Conservation (phyloP, 345 rosid genomes). For the Geranium brycei region DNA sequence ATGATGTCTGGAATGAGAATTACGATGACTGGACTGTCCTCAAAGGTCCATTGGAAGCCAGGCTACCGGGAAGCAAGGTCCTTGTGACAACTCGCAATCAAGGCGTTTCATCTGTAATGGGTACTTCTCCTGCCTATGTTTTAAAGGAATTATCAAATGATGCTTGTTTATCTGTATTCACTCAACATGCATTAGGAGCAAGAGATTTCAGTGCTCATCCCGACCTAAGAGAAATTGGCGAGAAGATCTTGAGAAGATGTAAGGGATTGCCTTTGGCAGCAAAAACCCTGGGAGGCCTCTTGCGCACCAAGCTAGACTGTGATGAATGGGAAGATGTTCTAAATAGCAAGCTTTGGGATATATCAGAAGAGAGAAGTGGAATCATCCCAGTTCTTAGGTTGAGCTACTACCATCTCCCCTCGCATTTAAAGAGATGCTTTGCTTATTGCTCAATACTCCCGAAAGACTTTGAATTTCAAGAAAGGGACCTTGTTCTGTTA, state of each 20-base stretch:
- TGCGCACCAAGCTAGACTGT: conserved; percentile 2
- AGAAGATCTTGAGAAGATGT: conserved; percentile 8
- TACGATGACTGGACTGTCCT: conserved; percentile 7
- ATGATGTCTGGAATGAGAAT: conserved; percentile 30
- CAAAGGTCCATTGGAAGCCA: conserved; percentile 1
- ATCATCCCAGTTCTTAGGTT: conserved; percentile 10
- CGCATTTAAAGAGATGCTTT: conserved; percentile 16
- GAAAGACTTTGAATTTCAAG: conserved; percentile 12
- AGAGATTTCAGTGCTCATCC: not conserved
- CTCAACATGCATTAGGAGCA: conserved; percentile 8
- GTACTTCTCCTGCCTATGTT: not conserved
- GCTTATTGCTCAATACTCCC: conserved; percentile 17
- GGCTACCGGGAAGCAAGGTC: conserved; percentile 10
- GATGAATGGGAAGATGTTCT: conserved; percentile 12
- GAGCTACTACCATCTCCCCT: conserved; percentile 17
- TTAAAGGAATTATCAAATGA: conserved; percentile 9
- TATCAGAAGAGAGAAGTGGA: conserved; percentile 2
- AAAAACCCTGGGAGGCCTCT: conserved; percentile 11
- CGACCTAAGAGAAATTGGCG: conserved; percentile 1
- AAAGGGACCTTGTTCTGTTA: conserved; percentile 10
- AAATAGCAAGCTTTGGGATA: conserved; percentile 12
- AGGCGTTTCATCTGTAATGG: conserved; percentile 6
- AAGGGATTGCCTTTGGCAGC: conserved; percentile 16
- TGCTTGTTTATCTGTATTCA: conserved; percentile 8
- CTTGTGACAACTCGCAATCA: conserved; percentile 11